Evolutionary conservation across 2,329 filamentous ascomycete species (phyloP), one percentile per base, ranked within the genome.

Genomic region (Cryphonectria carpinicola): DNA sequence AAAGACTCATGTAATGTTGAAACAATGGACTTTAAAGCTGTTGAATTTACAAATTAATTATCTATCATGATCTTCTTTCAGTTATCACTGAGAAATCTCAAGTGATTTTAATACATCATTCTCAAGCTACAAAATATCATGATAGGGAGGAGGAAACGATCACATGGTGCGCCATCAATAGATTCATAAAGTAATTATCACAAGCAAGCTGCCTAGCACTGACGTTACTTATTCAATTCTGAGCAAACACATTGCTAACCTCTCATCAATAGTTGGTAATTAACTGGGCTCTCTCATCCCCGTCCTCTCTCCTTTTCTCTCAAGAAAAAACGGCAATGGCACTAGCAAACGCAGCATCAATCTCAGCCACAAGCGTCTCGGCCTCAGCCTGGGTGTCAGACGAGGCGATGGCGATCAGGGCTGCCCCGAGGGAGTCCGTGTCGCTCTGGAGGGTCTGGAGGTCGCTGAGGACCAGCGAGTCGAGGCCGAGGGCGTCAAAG

Each of bases 401-500:
- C 46, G 70, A 71, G 17, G 70, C 70, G 6, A 71, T 66, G 56
- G 58, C 46, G 13, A 71, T 56, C 17, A 71, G 67, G 22, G 70
- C 65, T 13, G 56, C 35, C 4, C 70, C 70, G 28, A 71, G 67
- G 35, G 64, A 37, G 49, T 68, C 70, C 14, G 67, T 63, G 56
- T 71, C 66, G 66, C 1, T 58, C 70, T 71, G 62, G 37, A 71
- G 67, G 43, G 67, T 71, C 63, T 71, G 28, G 46, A 71, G 67
- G n/a, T 68, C 68, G 37, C 54, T 52, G n/a, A 71, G 67, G 43
- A 71, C 70, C 37, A 66, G 52, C 14, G 67, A 66, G 22, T 49
- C 64, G 28, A 69, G 58, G 63, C 70, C 49, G 4, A 69, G 43
- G 43, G 67, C 39, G n/a, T 28, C 39, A 37, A 71, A 71, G 56